These are phyloP conservation scores for Stenocarpella maydis DNA, from an alignment of 2,329 filamentous ascomycete species.

Conservation along the genomic window DNA sequence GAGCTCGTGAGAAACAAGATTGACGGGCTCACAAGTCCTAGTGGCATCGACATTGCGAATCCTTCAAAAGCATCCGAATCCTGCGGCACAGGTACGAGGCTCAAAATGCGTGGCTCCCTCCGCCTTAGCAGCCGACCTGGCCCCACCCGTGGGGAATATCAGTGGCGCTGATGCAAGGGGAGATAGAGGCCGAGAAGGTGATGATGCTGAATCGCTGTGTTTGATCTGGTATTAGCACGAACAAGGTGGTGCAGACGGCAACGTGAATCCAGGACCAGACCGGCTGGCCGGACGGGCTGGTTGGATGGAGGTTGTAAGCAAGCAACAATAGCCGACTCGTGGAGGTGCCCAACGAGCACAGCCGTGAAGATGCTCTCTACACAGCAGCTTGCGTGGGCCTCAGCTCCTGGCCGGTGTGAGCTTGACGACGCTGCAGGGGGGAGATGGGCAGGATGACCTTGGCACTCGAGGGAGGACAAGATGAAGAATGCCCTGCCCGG, in stretches of 20 bases:
- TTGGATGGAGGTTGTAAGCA: background rate
- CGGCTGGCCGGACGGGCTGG: background rate
- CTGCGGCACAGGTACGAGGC: slow-evolving; percentile 31
- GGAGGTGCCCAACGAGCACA: background rate
- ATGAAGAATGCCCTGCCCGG: background rate
- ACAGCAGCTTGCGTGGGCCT: background rate
- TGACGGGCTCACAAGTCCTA: slow-evolving; percentile 19
- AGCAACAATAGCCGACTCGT: background rate
- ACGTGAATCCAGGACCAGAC: too few species aligned
- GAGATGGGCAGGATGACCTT: slow-evolving; percentile 1
- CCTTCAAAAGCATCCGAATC: slow-evolving; percentile 27
- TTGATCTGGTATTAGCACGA: background rate
- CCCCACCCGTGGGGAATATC: slow-evolving; percentile 10
- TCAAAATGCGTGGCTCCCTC: slow-evolving; percentile 13
- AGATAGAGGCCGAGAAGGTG: background rate
- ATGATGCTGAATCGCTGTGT: background rate
- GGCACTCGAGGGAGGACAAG: background rate
- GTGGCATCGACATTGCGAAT: slow-evolving; percentile 22
- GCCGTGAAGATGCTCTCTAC: background rate
- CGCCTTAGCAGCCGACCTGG: slow-evolving; percentile 15
- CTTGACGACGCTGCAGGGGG: background rate
- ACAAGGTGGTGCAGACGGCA: too few species aligned
- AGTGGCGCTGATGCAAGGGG: slow-evolving; percentile 12
- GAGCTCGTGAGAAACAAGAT: slow-evolving; percentile 28
- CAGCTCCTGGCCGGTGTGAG: background rate